Evolutionary conservation across 495 filamentous ascomycete species (phyloP), one percentile per base, ranked within the genome.

Genomic region (Letharia columbiana): DNA sequence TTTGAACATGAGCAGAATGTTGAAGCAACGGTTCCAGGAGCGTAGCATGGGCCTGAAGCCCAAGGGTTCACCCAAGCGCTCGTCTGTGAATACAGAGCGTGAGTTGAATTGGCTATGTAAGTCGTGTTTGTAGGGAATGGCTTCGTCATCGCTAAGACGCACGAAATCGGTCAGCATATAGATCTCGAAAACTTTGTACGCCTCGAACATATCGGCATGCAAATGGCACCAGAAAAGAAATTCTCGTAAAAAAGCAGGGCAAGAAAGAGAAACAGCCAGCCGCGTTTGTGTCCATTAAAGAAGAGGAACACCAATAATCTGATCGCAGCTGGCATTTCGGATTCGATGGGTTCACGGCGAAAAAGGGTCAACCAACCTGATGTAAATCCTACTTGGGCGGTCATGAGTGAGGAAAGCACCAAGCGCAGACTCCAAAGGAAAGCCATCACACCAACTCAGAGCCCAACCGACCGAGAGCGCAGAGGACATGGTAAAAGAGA

Each of bases 41-140:
- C 54, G 17, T 57, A 37, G 33, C 54, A 57, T 8, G 54, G 54
- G 33, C 54, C 54, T 10, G 54, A 57, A 57, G 54, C 54, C 54
- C 54, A 57, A 35, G 54, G 33, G 15, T 37, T 57, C 17, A 57
- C 50, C 20, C 23, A 47, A n/a, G 45, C 45, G 20, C 6, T 28
- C 49, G 23, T 52, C 31, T 52, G 49, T 52, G n/a, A 31, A 31
- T 52, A 31, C n/a, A 15, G 23, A 33, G 12, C 15, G 18, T 56
- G 28, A 35, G 28, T 33, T 56, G 52, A 56, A 18, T 56, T 56
- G 4, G 45, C 23, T 35, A 20, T 35, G 15, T 33, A 56, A 56
- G 52, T 15, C 31, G 28, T 20, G 31, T 33, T 35, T 33, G 17
- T 35, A 17, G 52, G 52, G 18, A 35, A 56, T 17, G 52, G 52